Evolutionary conservation across 2,329 filamentous ascomycete genomes (phyloP).

Genomic region (Colletotrichum acutatum): DNA sequence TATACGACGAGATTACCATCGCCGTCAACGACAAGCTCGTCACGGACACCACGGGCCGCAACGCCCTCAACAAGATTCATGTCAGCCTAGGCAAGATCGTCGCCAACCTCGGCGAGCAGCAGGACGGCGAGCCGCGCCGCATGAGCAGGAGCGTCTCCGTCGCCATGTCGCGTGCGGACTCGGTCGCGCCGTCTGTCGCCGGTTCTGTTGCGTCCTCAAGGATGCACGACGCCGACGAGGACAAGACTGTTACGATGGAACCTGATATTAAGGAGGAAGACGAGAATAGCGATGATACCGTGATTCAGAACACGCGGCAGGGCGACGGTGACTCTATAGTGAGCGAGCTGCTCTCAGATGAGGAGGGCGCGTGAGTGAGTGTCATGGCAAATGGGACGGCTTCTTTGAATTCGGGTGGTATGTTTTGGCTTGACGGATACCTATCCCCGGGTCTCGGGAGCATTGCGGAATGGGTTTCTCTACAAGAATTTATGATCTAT

Average conservation of each 20-base stretch:
- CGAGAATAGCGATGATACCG: constrained; percentile 42
- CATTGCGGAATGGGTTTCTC: constrained; percentile 7
- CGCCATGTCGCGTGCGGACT: constrained; percentile 39
- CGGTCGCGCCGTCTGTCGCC: neutral
- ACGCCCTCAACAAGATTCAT: constrained; percentile 76
- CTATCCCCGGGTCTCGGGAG: neutral
- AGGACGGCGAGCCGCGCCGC: constrained; percentile 49
- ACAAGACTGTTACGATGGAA: constrained; percentile 54
- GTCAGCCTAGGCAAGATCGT: constrained; percentile 75
- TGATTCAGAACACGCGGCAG: constrained; percentile 34
- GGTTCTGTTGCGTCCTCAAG: constrained; percentile 36
- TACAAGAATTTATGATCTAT: constrained; percentile 30
- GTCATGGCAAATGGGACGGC: neutral
- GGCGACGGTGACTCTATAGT: constrained; percentile 49
- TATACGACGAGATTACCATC: constrained; percentile 68
- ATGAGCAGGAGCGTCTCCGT: constrained; percentile 58
- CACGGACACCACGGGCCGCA: constrained; percentile 70
- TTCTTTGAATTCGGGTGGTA: neutral
- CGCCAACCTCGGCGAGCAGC: constrained; percentile 64
- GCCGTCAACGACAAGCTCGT: constrained; percentile 72
- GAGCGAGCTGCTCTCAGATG: constrained; percentile 53
- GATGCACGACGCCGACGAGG: constrained; percentile 44
- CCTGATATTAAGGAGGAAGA: constrained; percentile 61
- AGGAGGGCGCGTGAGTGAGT: constrained; percentile 43
- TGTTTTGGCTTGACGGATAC: constrained; percentile 1